phyloP scores from a whole-genome alignment of 768 basidiomycete species.

The Phlebiopsis flavidoalba region DNA sequence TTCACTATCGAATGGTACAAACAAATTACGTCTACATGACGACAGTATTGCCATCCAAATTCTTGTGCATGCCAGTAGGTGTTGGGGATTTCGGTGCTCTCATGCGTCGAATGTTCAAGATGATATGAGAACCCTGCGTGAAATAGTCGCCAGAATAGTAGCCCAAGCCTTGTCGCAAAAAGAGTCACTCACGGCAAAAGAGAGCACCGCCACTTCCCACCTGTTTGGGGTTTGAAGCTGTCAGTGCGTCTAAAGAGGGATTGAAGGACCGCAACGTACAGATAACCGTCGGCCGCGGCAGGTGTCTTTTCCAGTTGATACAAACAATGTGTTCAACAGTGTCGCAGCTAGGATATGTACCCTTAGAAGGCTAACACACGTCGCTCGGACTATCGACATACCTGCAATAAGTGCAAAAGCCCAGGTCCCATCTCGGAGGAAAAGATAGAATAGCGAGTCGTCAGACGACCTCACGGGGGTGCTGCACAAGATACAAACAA shows the following conservation, averaged over 20 bases:
- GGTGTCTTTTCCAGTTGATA: slow-evolving; percentile 12
- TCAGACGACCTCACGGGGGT: not conserved
- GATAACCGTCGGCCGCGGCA: slow-evolving; percentile 12
- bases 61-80: not conserved
- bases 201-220: slow-evolving; percentile 3
- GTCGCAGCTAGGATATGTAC: slow-evolving; percentile 4
- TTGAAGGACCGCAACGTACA: not conserved
- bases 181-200: slow-evolving; percentile 1
- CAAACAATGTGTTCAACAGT: slow-evolving; percentile 17
- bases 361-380: not conserved
- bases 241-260: not conserved
- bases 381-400: not conserved
- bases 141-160: too few relatives aligned
- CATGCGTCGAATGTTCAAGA: slow-evolving; percentile 6
- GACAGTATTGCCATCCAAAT: too few relatives aligned
- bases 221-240: not conserved
- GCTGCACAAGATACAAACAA: not conserved
- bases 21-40: too few relatives aligned
- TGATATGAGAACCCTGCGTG: slow-evolving; percentile 7
- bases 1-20: too few relatives aligned
- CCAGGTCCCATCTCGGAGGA: slow-evolving; percentile 13
- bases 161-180: too few relatives aligned
- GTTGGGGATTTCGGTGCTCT: not conserved
- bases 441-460: slow-evolving; percentile 3
- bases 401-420: slow-evolving; percentile 10